These are phyloP conservation scores for Candida ulmi DNA, from an alignment of 805 yeast genomes.

Conservation along the genomic window DNA sequence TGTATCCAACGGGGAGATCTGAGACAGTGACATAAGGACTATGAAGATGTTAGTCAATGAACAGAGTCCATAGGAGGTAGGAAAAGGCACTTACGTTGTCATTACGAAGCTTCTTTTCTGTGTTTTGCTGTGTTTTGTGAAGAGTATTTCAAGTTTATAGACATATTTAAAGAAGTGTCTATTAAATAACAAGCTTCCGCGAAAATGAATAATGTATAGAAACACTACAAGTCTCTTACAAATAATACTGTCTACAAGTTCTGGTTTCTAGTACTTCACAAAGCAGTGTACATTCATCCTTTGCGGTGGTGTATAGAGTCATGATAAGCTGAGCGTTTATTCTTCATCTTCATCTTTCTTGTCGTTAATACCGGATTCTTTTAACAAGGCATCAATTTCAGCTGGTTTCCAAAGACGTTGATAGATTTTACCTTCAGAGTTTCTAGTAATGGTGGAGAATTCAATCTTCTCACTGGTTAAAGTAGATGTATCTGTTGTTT, in stretches of 20 bases:
- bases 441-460: slow-evolving; percentile 70
- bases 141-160: no score
- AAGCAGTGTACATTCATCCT: no score
- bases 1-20: slow-evolving; percentile 76
- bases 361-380: slow-evolving; percentile 62
- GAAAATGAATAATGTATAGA: no score
- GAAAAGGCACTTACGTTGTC: neutral
- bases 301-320: no score
- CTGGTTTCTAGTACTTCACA: no score
- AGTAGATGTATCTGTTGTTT: slow-evolving; percentile 87
- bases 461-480: slow-evolving; percentile 88
- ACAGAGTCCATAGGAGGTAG: neutral
- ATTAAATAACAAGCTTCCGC: no score
- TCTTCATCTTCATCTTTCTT: slow-evolving; percentile 44
- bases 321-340: no score
- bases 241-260: no score
- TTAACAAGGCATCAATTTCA: slow-evolving; percentile 71
- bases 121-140: no score
- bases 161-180: no score
- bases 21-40: slow-evolving; percentile 38
- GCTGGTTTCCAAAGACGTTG: slow-evolving; percentile 76
- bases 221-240: no score
- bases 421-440: slow-evolving; percentile 43
- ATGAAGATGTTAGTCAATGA: neutral
- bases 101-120: neutral